These are phyloP conservation scores for Paracorniculantispora psalliotae DNA, from an alignment of 2,329 filamentous ascomycete species.

Conservation along the genomic window DNA sequence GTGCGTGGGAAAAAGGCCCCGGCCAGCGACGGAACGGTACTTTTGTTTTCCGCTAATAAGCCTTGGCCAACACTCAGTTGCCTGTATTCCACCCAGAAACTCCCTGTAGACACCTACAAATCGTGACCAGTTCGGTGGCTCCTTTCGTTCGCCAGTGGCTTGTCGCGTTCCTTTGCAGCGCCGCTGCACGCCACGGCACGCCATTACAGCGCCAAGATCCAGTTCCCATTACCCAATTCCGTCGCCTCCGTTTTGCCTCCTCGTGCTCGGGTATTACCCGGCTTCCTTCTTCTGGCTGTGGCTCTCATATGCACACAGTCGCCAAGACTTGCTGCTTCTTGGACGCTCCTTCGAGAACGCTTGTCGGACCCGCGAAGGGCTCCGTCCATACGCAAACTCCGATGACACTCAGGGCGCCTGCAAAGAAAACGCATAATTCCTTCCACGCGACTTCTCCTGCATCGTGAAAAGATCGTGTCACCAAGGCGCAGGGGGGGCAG, in stretches of 20 bases:
- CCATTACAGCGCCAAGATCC: not conserved
- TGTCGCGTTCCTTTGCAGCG: not conserved
- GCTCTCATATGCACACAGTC: too few species aligned
- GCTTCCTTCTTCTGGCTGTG: not conserved
- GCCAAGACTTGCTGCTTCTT: too few species aligned
- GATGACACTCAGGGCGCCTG: not conserved
- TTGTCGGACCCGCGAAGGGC: too few species aligned
- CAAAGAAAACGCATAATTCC: not conserved
- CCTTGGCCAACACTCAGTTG: too few species aligned
- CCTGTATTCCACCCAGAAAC: too few species aligned
- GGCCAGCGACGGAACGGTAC: not conserved
- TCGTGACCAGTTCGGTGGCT: not conserved
- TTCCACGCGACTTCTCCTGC: not conserved
- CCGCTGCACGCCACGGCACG: not conserved
- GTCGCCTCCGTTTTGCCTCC: not conserved
- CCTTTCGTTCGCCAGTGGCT: not conserved
- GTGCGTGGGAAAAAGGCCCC: not conserved
- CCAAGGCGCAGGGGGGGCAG: not conserved
- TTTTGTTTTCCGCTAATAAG: not conserved
- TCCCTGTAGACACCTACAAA: too few species aligned
- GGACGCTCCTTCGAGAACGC: too few species aligned
- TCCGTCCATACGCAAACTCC: not conserved
- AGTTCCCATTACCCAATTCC: slow-evolving; percentile 4
- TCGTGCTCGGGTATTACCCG: not conserved
- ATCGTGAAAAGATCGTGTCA: not conserved